Base-by-base conservation (phyloP, 768 basidiomycete genomes). In the Suillus discolor region DNA sequence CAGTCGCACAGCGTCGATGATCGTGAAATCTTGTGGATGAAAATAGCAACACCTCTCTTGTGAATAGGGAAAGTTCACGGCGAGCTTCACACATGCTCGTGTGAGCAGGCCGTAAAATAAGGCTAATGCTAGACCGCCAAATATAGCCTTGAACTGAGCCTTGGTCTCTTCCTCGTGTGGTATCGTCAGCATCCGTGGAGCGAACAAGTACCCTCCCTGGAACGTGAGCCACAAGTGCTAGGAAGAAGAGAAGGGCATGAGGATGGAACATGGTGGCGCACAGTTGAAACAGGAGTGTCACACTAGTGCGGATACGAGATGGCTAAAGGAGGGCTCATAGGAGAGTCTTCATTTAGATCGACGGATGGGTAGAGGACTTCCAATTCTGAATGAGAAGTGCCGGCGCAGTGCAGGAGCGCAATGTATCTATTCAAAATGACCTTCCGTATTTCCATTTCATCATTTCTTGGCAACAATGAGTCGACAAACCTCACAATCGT, bases 121-220 rank as follows among this genome's bases (percentile, higher is more conserved):
- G 42, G 44, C 80, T 74, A 64, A 76, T 2, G 67, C 61, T 16
- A 68, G 12, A 3, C 84, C 84, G 3, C 88, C 89, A 31, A 88
- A 83, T 11, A 88, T 79, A 55, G 87, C 80, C 75, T 90, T 89
- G 75, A 86, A 91, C 75, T 92, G 89, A n/a, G 90, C 89, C 59
- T 84, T 77, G 38, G 85, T 83, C 71, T 91, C 90, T 71, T 89
- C 83, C 71, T 91, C 89, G 41, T 84, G 83, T 16, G 78, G 71
- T 0, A 71, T 72, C 12, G 81, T 80, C 34, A 90, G 69, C 57
- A 80, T 69, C 53, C 78, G 80, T 44, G 81, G 80, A 20, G 79
- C 76, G n/a, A 86, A 71, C 15, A 67, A 62, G 28, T 91, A 92
- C 7, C 84, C 83, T 1, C 31, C 6, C 6, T 31, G 90, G 90